Base-by-base conservation (phyloP, 805 yeast genomes). In the Lachancea mirantina region DNA sequence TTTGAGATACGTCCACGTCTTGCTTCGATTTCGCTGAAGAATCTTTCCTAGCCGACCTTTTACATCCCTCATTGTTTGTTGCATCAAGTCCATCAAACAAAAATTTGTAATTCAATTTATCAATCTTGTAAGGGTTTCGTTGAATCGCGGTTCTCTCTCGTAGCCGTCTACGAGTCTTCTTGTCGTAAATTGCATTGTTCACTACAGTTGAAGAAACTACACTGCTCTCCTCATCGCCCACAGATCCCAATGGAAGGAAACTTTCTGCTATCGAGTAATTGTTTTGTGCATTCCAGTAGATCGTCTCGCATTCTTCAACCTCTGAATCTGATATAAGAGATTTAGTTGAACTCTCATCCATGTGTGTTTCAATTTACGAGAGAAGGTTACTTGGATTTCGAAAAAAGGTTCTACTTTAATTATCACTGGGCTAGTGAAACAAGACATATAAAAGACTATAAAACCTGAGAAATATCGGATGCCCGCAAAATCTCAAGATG, bases 111-210 rank as follows among this genome's bases (percentile, higher is more conserved):
- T 43, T 51, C 16, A 57, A 41, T 25, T 58, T 45, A 27, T 57
- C 62, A 19, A 57, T 35, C 37, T 59, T 57, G 29, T 57, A 57
- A 3, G 62, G 62, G 46, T 50, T 46, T 28, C 46, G 50, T 32
- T 57, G 62, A n/a, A 57, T 54, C 1, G 61, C 61, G 16, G 43
- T 55, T 19, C 62, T 42, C 32, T 49, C 46, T 21, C 62, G 36
- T n/a, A 57, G n/a, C n/a, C n/a, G n/a, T n/a, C n/a, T n/a, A n/a
- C n/a, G n/a, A n/a, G n/a, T n/a, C n/a, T n/a, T n/a, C n/a, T n/a
- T n/a, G n/a, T n/a, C n/a, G n/a, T n/a, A n/a, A n/a, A n/a, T n/a
- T n/a, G n/a, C n/a, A n/a, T n/a, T n/a, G n/a, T n/a, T n/a, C n/a
- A n/a, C n/a, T n/a, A n/a, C n/a, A n/a, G n/a, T n/a, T n/a, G n/a